These are phyloP conservation scores for Hermanozyma aechmeae DNA, from an alignment of 805 yeast genomes.

Conservation along the genomic window DNA sequence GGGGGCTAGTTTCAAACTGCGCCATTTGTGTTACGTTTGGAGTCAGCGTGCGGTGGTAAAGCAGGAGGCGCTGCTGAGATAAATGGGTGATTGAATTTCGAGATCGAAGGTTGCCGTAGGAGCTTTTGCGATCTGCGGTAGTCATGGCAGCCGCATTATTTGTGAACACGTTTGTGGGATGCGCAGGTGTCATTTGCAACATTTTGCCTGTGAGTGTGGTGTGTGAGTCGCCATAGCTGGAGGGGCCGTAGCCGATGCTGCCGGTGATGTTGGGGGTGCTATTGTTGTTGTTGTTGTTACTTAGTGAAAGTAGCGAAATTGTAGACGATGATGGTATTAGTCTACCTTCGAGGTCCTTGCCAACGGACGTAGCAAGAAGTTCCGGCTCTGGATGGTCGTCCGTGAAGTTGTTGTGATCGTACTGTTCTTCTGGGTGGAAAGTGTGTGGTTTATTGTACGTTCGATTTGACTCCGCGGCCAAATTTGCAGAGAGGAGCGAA, in stretches of 20 bases:
- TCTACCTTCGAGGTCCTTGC: slow-evolving; percentile 29
- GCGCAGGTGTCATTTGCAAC: neutral
- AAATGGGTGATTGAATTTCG: slow-evolving; percentile 8
- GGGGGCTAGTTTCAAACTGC: no score
- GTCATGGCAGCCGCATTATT: neutral
- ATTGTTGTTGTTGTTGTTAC: slow-evolving; percentile 7
- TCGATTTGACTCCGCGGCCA: no score
- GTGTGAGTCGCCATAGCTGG: neutral
- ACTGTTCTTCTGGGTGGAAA: no score
- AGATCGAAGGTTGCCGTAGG: slow-evolving; percentile 8
- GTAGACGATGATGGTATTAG: slow-evolving; percentile 34
- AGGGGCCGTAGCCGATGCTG: neutral
- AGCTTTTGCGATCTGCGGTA: slow-evolving; percentile 9
- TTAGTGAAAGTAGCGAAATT: slow-evolving; percentile 29
- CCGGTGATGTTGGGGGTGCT: neutral
- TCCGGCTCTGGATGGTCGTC: slow-evolving; percentile 38
- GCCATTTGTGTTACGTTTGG: no score
- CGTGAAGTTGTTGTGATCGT: no score
- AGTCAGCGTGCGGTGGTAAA: no score
- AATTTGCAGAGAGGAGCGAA: no score
- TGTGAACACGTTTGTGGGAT: neutral
- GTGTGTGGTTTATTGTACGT: no score
- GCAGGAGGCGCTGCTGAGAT: slow-evolving; percentile 25
- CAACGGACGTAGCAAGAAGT: slow-evolving; percentile 33
- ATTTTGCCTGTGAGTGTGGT: slow-evolving; percentile 1